Evolutionary conservation across 2,329 filamentous ascomycete genomes (phyloP).

Genomic region (Aureobasidium vineae): DNA sequence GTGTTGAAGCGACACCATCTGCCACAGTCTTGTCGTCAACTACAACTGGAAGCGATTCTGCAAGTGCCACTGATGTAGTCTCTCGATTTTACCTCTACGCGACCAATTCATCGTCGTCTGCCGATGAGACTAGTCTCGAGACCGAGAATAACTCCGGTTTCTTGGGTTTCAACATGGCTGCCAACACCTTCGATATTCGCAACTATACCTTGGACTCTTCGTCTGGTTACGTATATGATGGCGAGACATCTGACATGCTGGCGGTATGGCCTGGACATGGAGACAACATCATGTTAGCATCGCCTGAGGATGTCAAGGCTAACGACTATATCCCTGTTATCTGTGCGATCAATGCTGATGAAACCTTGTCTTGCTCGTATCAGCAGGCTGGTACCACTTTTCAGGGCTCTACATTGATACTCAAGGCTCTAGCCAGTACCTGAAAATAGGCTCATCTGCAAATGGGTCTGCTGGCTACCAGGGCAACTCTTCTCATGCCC

Average conservation of each 20-base stretch:
- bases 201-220: slow-evolving; percentile 17
- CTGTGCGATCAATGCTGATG: neutral
- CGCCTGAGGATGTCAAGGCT: neutral
- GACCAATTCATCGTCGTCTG: slow-evolving; percentile 20
- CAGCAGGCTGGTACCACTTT: slow-evolving; percentile 1
- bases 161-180: slow-evolving; percentile 22
- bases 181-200: neutral
- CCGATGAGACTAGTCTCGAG: slow-evolving; percentile 16
- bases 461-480: neutral
- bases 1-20: neutral
- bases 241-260: slow-evolving; percentile 6
- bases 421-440: slow-evolving; percentile 11
- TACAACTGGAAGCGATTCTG: neutral
- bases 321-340: neutral
- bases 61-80: neutral
- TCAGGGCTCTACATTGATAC: slow-evolving; percentile 3
- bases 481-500: neutral
- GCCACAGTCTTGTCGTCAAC: neutral
- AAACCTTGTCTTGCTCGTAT: slow-evolving; percentile 15
- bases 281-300: slow-evolving; percentile 13
- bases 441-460: neutral
- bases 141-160: slow-evolving; percentile 7
- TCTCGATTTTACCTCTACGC: slow-evolving; percentile 13
- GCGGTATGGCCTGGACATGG: slow-evolving; percentile 9
- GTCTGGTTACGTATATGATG: slow-evolving; percentile 14